Evolutionary conservation across 106 monocot genomes (phyloP).

Genomic region (Phalaenopsis aphrodite): DNA sequence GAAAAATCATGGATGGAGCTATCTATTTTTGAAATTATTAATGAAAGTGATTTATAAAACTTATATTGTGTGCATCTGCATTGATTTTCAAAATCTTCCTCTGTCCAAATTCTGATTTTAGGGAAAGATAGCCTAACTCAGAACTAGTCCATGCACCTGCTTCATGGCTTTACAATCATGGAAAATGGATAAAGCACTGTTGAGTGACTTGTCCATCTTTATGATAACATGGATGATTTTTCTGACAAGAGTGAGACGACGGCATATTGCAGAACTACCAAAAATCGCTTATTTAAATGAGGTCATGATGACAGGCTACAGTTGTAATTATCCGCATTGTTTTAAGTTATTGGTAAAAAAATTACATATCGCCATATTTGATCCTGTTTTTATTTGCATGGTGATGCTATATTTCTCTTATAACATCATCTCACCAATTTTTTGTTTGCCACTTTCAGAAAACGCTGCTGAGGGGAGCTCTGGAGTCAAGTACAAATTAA

Average conservation of each 20-base stretch:
- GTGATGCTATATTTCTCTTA: background rate
- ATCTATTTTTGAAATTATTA: background rate
- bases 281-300: background rate
- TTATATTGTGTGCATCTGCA: background rate
- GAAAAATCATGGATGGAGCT: background rate
- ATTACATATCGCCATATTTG: background rate
- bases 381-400: background rate
- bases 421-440: background rate
- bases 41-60: background rate
- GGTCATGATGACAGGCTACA: background rate
- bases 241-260: background rate
- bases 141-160: background rate
- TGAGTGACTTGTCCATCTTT: background rate
- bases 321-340: background rate
- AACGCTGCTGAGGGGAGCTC: slow-evolving; percentile 51
- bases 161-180: background rate
- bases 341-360: background rate
- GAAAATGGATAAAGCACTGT: background rate
- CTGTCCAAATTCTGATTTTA: background rate
- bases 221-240: background rate
- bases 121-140: background rate
- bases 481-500: slow-evolving; percentile 80
- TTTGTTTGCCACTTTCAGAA: slow-evolving; percentile 26
- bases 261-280: background rate
- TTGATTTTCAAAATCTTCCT: background rate